A percentile compares a stretch with the other conserved stretches of the same genome.
phyloP scores from a whole-genome alignment of 306 rosid species.

The Ammopiptanthus mongolicus region DNA sequence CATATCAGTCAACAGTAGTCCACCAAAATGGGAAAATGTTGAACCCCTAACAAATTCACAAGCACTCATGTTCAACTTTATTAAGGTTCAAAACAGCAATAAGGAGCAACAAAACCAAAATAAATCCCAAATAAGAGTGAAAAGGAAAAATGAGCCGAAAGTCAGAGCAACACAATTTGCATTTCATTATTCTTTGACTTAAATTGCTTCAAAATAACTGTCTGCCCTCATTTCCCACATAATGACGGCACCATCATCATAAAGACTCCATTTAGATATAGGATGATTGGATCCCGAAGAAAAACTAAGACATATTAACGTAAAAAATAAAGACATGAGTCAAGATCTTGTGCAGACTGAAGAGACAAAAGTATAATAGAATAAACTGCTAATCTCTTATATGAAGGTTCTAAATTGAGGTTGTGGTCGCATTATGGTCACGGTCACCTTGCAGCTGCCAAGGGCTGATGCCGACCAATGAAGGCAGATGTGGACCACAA shows the following conservation, averaged over 20 bases:
- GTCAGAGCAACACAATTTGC: neutral
- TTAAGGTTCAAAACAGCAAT: neutral
- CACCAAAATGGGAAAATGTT: conserved; percentile 9
- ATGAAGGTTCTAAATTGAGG: neutral
- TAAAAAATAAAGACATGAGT: neutral
- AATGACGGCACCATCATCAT: neutral
- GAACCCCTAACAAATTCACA: neutral
- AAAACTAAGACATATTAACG: neutral
- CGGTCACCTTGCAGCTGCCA: neutral
- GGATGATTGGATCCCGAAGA: neutral
- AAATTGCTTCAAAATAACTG: neutral
- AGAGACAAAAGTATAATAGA: neutral
- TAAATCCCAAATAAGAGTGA: neutral
- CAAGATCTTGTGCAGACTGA: neutral
- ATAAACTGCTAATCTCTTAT: neutral
- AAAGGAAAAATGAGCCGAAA: neutral
- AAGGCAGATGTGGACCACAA: neutral
- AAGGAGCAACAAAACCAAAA: neutral
- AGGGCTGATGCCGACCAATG: neutral
- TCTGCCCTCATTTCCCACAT: neutral
- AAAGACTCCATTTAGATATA: neutral
- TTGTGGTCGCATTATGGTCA: too few species aligned
- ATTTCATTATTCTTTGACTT: neutral
- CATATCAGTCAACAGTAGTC: neutral
- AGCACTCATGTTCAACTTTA: neutral